Evolutionary conservation across 139 green algal genomes (phyloP).

Genomic region (Chlamydomonas sp.): DNA sequence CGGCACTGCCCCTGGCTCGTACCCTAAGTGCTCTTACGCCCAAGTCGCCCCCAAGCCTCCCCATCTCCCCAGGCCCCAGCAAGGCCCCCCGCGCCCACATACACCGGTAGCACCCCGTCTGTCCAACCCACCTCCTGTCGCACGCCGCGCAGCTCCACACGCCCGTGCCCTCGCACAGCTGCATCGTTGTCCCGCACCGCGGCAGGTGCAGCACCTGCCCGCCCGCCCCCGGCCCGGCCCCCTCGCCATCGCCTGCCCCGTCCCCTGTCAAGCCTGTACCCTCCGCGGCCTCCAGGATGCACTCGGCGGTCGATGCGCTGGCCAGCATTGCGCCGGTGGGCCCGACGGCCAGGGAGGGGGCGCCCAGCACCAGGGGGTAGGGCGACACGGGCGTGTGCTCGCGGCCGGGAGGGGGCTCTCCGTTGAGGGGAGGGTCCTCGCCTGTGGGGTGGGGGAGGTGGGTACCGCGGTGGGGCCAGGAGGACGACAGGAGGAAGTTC

Average conservation of each 20-base stretch:
- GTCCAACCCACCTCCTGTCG: background rate
- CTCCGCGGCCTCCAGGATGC: background rate
- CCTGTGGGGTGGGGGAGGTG: background rate
- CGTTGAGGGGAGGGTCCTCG: background rate
- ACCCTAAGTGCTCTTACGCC: too few relatives aligned
- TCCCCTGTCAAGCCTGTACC: background rate
- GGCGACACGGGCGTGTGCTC: background rate
- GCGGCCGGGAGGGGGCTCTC: background rate
- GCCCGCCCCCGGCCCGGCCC: background rate
- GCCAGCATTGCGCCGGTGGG: background rate
- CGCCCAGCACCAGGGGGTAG: background rate
- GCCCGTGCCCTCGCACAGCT: background rate
- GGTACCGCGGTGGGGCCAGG: too few relatives aligned
- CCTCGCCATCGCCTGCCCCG: background rate
- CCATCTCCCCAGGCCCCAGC: too few relatives aligned
- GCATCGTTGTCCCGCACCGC: conserved; percentile 4
- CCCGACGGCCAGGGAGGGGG: too few relatives aligned
- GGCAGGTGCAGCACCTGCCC: background rate
- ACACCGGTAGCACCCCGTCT: too few relatives aligned
- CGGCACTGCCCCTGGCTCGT: too few relatives aligned
- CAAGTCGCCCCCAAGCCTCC: background rate
- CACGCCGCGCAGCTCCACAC: conserved; percentile 4
- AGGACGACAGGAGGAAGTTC: too few relatives aligned
- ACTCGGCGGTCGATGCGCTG: conserved; percentile 1
- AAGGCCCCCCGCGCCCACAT: too few relatives aligned